Evolutionary conservation across 208 protist species (phyloP).

Genomic region (Leishmania major): DNA sequence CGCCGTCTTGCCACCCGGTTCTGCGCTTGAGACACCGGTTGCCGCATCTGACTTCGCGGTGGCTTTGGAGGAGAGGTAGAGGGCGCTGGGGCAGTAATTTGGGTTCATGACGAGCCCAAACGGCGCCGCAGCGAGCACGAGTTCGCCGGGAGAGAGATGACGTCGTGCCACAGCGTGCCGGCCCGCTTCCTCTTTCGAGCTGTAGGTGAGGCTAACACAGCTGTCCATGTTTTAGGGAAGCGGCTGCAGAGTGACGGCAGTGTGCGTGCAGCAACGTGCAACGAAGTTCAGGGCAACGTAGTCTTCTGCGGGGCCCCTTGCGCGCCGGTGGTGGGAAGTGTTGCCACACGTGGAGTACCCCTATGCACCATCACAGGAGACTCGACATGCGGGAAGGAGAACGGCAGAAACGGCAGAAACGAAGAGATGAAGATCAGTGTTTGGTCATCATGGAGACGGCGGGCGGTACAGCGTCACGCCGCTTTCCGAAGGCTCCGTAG

Average conservation of each 20-base stretch:
- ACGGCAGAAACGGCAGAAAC: neutral
- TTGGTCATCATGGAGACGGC: too few relatives aligned
- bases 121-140: slow-evolving; percentile 59
- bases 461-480: neutral
- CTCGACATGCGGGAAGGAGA: neutral
- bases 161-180: slow-evolving; percentile 51
- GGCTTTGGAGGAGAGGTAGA: slow-evolving; percentile 45
- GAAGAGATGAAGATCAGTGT: neutral
- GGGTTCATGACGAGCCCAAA: slow-evolving; percentile 55
- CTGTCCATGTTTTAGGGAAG: neutral
- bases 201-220: slow-evolving; percentile 31
- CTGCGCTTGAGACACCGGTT: neutral
- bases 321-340: neutral
- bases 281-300: too few relatives aligned
- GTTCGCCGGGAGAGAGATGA: slow-evolving; percentile 55
- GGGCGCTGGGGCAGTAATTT: slow-evolving; percentile 44
- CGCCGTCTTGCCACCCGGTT: neutral
- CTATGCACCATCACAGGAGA: neutral
- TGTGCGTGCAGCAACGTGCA: neutral
- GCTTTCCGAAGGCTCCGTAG: neutral
- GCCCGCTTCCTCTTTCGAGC: slow-evolving; percentile 42
- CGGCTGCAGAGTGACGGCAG: neutral
- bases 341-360: neutral
- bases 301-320: too few relatives aligned
- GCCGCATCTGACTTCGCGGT: neutral